Evolutionary conservation across 2,329 filamentous ascomycete species (phyloP), one percentile per base, ranked within the genome.

Genomic region (Leptographium flavum): DNA sequence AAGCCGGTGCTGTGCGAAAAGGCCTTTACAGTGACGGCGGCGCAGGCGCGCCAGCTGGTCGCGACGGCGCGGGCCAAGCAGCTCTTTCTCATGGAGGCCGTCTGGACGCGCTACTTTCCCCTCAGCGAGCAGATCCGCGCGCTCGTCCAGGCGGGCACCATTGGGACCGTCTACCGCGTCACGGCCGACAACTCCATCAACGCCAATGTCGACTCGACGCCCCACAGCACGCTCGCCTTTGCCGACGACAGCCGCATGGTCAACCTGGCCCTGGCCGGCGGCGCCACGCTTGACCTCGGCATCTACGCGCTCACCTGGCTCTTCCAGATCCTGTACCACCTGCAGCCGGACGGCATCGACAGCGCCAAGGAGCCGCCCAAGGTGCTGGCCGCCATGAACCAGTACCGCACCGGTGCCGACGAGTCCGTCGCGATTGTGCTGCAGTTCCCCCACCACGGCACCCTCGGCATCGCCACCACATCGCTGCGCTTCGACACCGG

Each of bases 1-100:
- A 94, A 94, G 70, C 74, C 90, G 56, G 86, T 94, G 27, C 74
- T 94, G 30, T 94, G 87, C 62, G 87, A 94, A 63, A 94, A 94
- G 70, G 77, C 87, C 0, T 81, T 94, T 55, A 93, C 87, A 1
- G 83, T 90, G 50, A 94, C 82, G 51, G 86, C 83, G 3, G 69
- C 76, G 10, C 87, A 94, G 64, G 69, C 83, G 22, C 76, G 75
- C 62, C 78, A 78, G 59, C 70, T 94, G 23, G 74, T 81, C 42
- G 76, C 81, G 50, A 79, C 75, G 48, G 87, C 87, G 7, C 74
- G 68, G 59, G 71, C 76, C 56, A 90, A 87, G 70, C 74, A 76
- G 49, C 58, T 86, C 53, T 82, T 83, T 69, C 64, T 90, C 49
- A 87, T 88, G 83, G 84, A 90, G 64, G 85, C 85, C 37, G 85